A percentile compares a stretch with the other conserved stretches of the same genome.
Conservation (phyloP, 768 basidiomycete species). For the Lepiota subincarnata region DNA sequence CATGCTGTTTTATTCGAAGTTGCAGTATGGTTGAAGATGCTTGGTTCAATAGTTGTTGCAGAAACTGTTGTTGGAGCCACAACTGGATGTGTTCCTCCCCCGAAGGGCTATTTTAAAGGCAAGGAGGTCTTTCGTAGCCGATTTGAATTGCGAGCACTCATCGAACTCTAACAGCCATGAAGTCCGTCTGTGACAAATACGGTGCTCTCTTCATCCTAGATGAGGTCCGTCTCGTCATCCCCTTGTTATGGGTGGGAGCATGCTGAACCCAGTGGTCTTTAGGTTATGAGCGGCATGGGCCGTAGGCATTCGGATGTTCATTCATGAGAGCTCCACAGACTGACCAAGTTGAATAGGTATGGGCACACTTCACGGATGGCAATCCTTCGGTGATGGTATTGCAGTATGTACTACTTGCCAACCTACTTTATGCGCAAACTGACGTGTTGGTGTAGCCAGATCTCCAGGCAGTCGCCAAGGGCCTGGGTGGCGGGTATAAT, state of each 20-base stretch:
- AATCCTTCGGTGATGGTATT: slow-evolving; percentile 73
- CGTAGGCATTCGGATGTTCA: slow-evolving; percentile 41
- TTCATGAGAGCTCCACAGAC: no score
- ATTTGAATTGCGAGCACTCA: neutral
- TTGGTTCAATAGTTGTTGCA: slow-evolving; percentile 55
- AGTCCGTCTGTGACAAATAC: slow-evolving; percentile 74
- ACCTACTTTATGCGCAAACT: neutral
- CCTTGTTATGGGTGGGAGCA: neutral
- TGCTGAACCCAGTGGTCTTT: slow-evolving; percentile 1
- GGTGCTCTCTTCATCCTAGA: slow-evolving; percentile 81
- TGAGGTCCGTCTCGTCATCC: slow-evolving; percentile 50
- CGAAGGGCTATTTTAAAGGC: slow-evolving; percentile 78
- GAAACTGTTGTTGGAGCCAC: slow-evolving; percentile 88
- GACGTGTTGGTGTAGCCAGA: slow-evolving; percentile 50
- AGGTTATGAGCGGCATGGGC: slow-evolving; percentile 89
- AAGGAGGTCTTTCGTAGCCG: neutral
- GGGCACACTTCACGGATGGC: slow-evolving; percentile 86
- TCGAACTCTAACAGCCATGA: slow-evolving; percentile 48
- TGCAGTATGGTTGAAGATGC: neutral
- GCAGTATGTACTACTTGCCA: slow-evolving; percentile 29
- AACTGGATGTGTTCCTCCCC: slow-evolving; percentile 70
- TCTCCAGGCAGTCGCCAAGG: slow-evolving; percentile 86
- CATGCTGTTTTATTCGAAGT: slow-evolving; percentile 4
- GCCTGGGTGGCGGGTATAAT: slow-evolving; percentile 80
- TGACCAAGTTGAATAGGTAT: slow-evolving; percentile 47